Conservation (phyloP, 208 protist genomes). For the Leishmania amazonensis region DNA sequence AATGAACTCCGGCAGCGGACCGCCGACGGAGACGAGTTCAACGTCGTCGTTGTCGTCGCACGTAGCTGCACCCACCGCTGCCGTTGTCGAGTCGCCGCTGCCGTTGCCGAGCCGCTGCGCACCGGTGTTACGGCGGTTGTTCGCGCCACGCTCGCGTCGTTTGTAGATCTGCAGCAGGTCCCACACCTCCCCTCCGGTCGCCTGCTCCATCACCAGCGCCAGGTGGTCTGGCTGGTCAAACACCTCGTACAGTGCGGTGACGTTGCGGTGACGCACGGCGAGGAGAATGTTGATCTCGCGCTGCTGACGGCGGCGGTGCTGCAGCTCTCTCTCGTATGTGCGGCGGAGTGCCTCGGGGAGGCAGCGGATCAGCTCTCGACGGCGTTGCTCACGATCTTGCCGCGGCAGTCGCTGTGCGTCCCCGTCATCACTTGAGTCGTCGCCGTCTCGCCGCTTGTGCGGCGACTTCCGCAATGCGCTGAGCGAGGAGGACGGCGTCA, state of each 20-base stretch:
- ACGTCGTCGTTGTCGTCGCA: constrained; percentile 3
- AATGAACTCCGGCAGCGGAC: constrained; percentile 59
- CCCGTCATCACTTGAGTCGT: neutral
- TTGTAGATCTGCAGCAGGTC: constrained; percentile 50
- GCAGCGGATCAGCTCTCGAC: constrained; percentile 28
- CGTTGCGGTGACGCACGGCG: constrained; percentile 56
- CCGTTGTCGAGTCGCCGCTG: neutral
- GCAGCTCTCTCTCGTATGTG: constrained; percentile 45
- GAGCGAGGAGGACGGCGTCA: constrained; percentile 11
- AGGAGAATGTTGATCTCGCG: constrained; percentile 79
- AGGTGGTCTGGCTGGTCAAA: constrained; percentile 59
- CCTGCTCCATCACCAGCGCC: constrained; percentile 78
- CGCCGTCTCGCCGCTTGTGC: constrained; percentile 2
- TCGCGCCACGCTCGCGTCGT: neutral
- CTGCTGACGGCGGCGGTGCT: constrained; percentile 55
- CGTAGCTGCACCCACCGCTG: constrained; percentile 16
- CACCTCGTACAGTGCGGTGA: constrained; percentile 65
- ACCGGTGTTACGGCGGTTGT: neutral
- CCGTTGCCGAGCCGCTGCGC: neutral
- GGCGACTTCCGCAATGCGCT: neutral
- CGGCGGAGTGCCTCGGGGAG: constrained; percentile 35
- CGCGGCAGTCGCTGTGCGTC: neutral
- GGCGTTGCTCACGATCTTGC: constrained; percentile 24
- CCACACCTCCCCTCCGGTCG: constrained; percentile 59
- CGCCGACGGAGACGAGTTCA: constrained; percentile 32